phyloP scores from a whole-genome alignment of 306 rosid genomes.

The Corylus americana region DNA sequence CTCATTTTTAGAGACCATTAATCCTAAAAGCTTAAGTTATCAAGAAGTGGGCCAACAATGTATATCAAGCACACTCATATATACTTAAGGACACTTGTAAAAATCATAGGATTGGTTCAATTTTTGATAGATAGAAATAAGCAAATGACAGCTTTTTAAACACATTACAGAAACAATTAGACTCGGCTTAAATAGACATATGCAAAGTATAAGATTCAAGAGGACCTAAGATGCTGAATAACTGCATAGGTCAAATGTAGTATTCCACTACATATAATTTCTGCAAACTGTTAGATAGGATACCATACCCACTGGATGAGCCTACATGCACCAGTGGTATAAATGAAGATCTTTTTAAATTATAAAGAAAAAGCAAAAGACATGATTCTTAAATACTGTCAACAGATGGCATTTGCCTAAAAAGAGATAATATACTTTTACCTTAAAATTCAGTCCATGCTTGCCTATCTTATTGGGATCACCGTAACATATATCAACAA shows the following conservation, averaged over 20 bases:
- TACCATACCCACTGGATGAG: background rate
- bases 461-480: slow-evolving; percentile 68
- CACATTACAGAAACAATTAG: background rate
- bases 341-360: background rate
- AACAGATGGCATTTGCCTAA: background rate
- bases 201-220: background rate
- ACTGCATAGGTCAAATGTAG: too few relatives aligned
- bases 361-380: background rate
- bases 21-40: background rate
- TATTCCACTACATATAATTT: too few relatives aligned
- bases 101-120: background rate
- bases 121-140: background rate
- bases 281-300: background rate
- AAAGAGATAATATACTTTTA: slow-evolving; percentile 24
- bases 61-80: background rate
- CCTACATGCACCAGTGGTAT: background rate
- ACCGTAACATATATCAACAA: slow-evolving; percentile 78
- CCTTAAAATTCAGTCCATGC: slow-evolving; percentile 70
- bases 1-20: background rate
- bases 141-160: background rate
- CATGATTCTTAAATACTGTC: background rate
- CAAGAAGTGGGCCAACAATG: background rate
- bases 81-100: background rate
- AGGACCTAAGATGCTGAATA: background rate
- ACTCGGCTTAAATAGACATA: background rate